Evolutionary conservation across 257 asterid genomes (phyloP).

Genomic region (Cordia subcordata): DNA sequence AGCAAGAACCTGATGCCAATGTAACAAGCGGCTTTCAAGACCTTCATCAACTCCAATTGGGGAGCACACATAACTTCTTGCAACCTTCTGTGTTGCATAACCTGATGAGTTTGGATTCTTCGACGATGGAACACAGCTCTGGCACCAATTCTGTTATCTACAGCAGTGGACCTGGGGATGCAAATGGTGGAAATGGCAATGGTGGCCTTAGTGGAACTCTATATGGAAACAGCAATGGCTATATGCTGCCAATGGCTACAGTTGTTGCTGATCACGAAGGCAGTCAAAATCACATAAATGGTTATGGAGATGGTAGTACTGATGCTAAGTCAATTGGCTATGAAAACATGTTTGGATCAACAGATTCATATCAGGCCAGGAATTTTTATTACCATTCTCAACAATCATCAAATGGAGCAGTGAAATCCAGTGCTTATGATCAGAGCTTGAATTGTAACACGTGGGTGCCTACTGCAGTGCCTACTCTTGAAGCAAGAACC

Average conservation of each 20-base stretch:
- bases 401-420: slow-evolving; percentile 19
- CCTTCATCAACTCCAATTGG: slow-evolving; percentile 19
- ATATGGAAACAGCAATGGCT: neutral
- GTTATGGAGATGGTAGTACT: slow-evolving; percentile 10
- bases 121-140: slow-evolving; percentile 24
- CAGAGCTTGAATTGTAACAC: slow-evolving; percentile 7
- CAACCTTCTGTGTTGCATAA: slow-evolving; percentile 33
- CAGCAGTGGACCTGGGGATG: slow-evolving; percentile 16
- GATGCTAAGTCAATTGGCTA: slow-evolving; percentile 14
- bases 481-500: slow-evolving; percentile 21
- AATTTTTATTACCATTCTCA: slow-evolving; percentile 31
- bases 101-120: slow-evolving; percentile 45
- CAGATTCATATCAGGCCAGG: slow-evolving; percentile 9
- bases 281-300: slow-evolving; percentile 8
- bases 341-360: slow-evolving; percentile 20
- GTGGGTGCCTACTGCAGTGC: slow-evolving; percentile 42
- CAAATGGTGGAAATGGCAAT: slow-evolving; percentile 6
- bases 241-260: slow-evolving; percentile 29
- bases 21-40: slow-evolving; percentile 25
- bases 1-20: slow-evolving; percentile 50
- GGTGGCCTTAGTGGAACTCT: neutral
- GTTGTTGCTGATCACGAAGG: slow-evolving; percentile 17
- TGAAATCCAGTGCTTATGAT: neutral
- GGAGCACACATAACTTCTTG: neutral
- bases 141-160: slow-evolving; percentile 15